Conservation (phyloP, 2,329 filamentous ascomycete genomes). For the Talaromyces rugulosus region DNA sequence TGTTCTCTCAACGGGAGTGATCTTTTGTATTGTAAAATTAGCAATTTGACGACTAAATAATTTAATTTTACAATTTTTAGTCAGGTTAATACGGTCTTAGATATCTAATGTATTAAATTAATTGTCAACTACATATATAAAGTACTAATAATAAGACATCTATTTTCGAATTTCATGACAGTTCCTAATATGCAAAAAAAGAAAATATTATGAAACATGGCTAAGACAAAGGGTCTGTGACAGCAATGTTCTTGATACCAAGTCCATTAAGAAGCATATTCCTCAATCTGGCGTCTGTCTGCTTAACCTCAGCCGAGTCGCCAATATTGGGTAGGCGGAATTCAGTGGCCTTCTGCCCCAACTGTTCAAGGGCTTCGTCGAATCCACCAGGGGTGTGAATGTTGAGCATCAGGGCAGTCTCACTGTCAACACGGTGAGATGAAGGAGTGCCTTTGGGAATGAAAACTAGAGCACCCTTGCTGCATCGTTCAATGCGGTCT, state of each 20-base stretch:
- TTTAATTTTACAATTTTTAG: no score
- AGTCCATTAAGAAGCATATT: background rate
- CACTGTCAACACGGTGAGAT: background rate
- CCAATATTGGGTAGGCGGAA: background rate
- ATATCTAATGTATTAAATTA: no score
- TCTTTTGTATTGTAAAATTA: no score
- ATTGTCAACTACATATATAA: no score
- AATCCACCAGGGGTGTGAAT: background rate
- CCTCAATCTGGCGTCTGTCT: background rate
- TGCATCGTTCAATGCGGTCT: background rate
- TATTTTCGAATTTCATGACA: no score
- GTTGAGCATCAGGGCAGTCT: background rate
- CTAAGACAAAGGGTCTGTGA: background rate
- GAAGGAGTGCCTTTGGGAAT: background rate
- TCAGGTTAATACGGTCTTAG: no score
- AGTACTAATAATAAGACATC: no score
- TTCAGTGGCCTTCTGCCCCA: background rate
- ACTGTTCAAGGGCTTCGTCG: background rate
- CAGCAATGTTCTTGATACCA: background rate
- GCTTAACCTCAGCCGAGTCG: background rate
- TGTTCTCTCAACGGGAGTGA: no score
- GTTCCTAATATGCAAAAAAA: background rate
- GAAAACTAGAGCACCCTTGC: background rate
- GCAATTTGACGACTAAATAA: no score
- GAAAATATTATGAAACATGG: background rate